Base-by-base conservation (phyloP, 768 basidiomycete species). In the Leucosporidium scottii region DNA sequence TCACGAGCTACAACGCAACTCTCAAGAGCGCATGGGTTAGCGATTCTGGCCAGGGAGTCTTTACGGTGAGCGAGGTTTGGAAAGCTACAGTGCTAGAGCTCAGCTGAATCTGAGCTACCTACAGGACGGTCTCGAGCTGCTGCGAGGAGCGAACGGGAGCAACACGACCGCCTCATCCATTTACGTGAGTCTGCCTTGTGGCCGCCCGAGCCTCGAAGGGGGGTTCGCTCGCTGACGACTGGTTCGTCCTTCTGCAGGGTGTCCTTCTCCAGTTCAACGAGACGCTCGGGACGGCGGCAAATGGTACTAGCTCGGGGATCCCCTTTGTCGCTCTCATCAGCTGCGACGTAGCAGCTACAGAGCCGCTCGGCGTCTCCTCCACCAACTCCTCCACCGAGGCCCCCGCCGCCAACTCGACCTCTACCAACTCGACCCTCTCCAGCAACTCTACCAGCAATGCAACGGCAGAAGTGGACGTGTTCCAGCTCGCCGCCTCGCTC, bases 271-370 rank as follows among this genome's bases (percentile, higher is more conserved):
- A 50, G 8, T 67, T 67, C 60, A 67, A 69, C 60, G 63, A 67
- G 59, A 23, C 55, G 21, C 39, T 44, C 10, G 39, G 39, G 3
- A 59, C 62, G 10, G 31, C 60, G 20, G 57, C 63, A 3, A 1
- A 31, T 1, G 28, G 20, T 28, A 57, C 7, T 31, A 21, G 30
- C 55, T 20, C 55, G 18, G 18, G 21, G 2, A 34, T 71, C 20
- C 70, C 70, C 20, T 71, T 51, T 44, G 48, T 71, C 56, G 66
- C 66, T 1, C 58, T 55, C 66, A 56, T 71, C 34, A 65, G 62
- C 13, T 71, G 70, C 60, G 70, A 71, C 60, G 27, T 53, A 27
- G 54, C 60, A 51, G 34, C 50, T 49, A 59, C 64, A 34, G 50
- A 58, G 34, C 36, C 54, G 8, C 25, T 30, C 15, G 17, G 9